A percentile compares a stretch with the other conserved stretches of the same genome.
Conservation (phyloP, 73 alveolate genomes). For the Paramecium caudatum region DNA sequence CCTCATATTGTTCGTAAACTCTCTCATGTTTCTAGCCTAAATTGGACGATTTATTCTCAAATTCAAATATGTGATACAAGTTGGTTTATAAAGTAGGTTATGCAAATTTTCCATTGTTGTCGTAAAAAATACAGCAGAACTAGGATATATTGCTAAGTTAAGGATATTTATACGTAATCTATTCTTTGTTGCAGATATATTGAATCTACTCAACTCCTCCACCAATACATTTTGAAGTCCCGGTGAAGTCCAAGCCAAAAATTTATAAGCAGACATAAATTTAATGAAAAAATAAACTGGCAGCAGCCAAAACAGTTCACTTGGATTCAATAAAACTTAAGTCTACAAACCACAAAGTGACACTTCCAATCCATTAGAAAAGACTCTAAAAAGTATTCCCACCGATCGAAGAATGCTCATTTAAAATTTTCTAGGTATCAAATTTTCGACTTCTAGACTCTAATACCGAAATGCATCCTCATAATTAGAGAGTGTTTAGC, state of each 20-base stretch:
- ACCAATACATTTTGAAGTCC: conserved; percentile 19
- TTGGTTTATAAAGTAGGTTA: neutral
- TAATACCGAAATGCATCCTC: neutral
- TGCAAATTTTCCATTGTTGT: conserved; percentile 16
- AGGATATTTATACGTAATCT: conserved; percentile 1
- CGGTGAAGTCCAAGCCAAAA: conserved; percentile 67
- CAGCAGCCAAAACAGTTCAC: conserved; percentile 19
- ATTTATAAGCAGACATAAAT: conserved; percentile 63
- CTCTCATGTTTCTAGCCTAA: conserved; percentile 16
- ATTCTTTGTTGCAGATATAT: conserved; percentile 36
- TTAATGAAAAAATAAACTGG: neutral
- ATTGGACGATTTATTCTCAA: neutral
- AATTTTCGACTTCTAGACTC: neutral
- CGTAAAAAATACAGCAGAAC: conserved; percentile 47
- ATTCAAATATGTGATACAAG: conserved; percentile 32
- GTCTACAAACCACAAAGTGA: neutral
- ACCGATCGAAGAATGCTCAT: neutral
- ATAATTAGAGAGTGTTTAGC: conserved; percentile 17
- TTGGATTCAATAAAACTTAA: conserved; percentile 4
- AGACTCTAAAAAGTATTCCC: neutral
- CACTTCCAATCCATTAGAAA: conserved; percentile 1
- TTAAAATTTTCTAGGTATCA: neutral
- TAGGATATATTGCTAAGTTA: conserved; percentile 40
- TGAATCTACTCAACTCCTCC: neutral
- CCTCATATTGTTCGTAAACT: conserved; percentile 25